phyloP scores from a whole-genome alignment of 75 land plant genomes.

The Sequoia sempervirens region DNA sequence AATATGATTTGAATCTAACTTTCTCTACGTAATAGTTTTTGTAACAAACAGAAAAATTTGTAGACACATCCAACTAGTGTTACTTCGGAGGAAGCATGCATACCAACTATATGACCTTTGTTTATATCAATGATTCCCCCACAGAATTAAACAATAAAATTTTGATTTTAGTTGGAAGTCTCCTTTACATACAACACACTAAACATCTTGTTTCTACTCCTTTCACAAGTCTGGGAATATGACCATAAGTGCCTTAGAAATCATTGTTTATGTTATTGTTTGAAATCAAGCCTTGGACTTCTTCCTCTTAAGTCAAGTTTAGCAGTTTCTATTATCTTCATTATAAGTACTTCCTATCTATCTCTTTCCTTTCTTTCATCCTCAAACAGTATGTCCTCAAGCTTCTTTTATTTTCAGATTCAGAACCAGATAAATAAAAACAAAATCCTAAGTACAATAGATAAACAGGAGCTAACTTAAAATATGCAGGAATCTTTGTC shows the following conservation, averaged over 20 bases:
- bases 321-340: background rate
- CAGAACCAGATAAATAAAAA: too few relatives aligned
- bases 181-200: background rate
- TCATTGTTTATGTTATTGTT: too few relatives aligned
- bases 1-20: background rate
- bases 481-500: too few relatives aligned
- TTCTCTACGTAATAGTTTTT: background rate
- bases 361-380: too few relatives aligned
- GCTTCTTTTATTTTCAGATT: too few relatives aligned
- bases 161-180: background rate
- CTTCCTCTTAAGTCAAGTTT: background rate
- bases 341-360: too few relatives aligned
- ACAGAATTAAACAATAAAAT: background rate
- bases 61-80: background rate
- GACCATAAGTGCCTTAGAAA: background rate
- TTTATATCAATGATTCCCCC: background rate
- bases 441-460: too few relatives aligned
- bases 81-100: background rate
- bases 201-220: background rate
- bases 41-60: background rate
- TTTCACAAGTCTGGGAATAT: background rate
- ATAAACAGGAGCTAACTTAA: too few relatives aligned
- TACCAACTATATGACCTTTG: background rate
- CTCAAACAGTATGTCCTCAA: too few relatives aligned
- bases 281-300: background rate